Conservation (phyloP, 2,329 filamentous ascomycete species). For the Botrytis fragariae region DNA sequence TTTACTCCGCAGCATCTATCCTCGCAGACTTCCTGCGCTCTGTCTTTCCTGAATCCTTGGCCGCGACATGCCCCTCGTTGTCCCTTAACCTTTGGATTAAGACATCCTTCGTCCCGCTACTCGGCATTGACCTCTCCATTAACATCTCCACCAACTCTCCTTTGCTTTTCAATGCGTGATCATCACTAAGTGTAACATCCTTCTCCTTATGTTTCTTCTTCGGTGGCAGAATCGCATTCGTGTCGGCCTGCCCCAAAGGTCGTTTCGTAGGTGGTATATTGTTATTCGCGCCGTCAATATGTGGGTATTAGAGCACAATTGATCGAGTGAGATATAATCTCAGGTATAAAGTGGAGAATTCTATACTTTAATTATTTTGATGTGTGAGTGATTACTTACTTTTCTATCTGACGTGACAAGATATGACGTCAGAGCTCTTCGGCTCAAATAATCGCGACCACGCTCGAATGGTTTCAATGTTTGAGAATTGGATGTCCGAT, state of each 20-base stretch:
- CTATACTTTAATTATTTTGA: neutral
- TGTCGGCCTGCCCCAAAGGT: neutral
- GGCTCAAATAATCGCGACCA: neutral
- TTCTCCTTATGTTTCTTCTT: neutral
- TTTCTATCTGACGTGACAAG: neutral
- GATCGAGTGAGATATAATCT: neutral
- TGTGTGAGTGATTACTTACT: too few species aligned
- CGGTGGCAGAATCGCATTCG: neutral
- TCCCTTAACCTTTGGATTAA: slow-evolving; percentile 1
- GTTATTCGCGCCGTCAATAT: neutral
- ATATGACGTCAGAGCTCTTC: slow-evolving; percentile 6
- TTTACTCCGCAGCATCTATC: neutral
- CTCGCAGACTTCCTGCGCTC: slow-evolving; percentile 2
- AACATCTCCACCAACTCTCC: neutral
- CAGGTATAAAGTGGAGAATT: too few species aligned
- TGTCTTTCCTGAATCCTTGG: neutral
- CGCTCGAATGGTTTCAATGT: neutral
- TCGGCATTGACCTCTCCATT: neutral
- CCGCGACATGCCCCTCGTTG: neutral
- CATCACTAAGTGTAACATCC: neutral
- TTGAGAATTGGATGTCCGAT: neutral
- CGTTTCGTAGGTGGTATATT: slow-evolving; percentile 13
- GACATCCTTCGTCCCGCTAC: neutral
- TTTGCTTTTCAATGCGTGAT: neutral
- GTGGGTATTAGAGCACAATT: neutral